These are phyloP conservation scores for Helenozyma baotianmanensis DNA, from an alignment of 805 yeast genomes.

Conservation along the genomic window DNA sequence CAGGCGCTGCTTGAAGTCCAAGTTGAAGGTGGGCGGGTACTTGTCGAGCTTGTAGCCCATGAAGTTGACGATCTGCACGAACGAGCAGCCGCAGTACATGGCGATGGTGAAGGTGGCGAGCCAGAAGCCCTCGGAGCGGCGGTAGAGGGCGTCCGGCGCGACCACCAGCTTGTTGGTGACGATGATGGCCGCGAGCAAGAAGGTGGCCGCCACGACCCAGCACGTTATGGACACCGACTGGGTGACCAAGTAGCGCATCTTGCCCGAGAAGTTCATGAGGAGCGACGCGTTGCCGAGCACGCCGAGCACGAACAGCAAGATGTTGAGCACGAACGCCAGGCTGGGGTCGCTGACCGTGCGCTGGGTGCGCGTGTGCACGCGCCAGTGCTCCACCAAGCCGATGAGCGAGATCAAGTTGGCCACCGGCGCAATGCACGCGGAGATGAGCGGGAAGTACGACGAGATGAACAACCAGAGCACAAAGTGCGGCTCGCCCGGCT, in stretches of 20 bases:
- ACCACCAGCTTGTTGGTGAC: conserved; percentile 22
- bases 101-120: conserved; percentile 63
- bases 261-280: conserved; percentile 61
- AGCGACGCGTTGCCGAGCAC: conserved; percentile 64
- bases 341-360: conserved; percentile 16
- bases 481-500: conserved; percentile 35
- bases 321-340: conserved; percentile 49
- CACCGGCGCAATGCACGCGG: conserved; percentile 77
- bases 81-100: conserved; percentile 56
- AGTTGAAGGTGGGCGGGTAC: conserved; percentile 68
- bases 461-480: conserved; percentile 63
- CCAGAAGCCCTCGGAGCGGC: conserved; percentile 67
- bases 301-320: conserved; percentile 61
- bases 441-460: conserved; percentile 66
- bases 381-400: conserved; percentile 70
- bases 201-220: conserved; percentile 56
- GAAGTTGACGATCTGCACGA: conserved; percentile 52
- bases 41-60: conserved; percentile 54
- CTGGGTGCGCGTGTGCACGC: conserved; percentile 25
- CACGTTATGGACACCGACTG: conserved; percentile 60
- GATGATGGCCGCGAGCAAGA: conserved; percentile 49
- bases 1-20: conserved; percentile 63
- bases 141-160: conserved; percentile 14
- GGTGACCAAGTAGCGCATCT: conserved; percentile 52
- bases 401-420: conserved; percentile 71